Base-by-base conservation (phyloP, 257 asterid species). In the Lycium barbarum region DNA sequence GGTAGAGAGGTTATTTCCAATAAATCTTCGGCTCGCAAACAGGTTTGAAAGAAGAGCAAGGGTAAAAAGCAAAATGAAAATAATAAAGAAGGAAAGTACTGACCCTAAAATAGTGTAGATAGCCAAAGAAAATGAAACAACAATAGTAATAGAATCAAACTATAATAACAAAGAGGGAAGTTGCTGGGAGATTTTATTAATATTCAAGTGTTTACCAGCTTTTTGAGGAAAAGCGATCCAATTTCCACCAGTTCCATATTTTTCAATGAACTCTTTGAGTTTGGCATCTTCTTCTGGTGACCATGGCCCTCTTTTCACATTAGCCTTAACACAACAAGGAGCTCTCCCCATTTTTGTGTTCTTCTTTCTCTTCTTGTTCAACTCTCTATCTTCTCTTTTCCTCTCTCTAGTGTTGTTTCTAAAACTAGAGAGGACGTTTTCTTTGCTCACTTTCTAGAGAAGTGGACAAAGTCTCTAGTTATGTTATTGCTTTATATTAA, bases 231-330 rank as follows among this genome's bases (percentile, higher is more conserved):
- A 38, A 11, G 84, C 20, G 0, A 80, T 80, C 84, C 84, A 80
- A 61, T 80, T 80, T 3, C 84, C 72, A 58, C 72, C 36, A 80
- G 72, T 80, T 45, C 84, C 84, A 80, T 8, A 36, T 65, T 80
- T 57, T 22, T 80, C 71, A 35, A 80, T 80, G 71, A 57, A 80
- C 2, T 57, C 72, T 40, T 80, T 58, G 7, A 80, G 71, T 7
- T 80, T 80, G 1, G 84, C 72, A 80, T 80, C 84, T 80, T 80
- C 84, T 80, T 80, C 84, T 6, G 84, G 84, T 17, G 84, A 80
- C 84, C 84, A 80, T 58, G 84, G 72, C n/a, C 84, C 84, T 80
- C 40, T 58, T 57, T 80, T 80, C 36, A 80, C 72, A 57, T 58
- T 80, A 9, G 54, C 54, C 36, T 80, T 80, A 57, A 58, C 83